Percentiles rank a stretch among this genome's conserved stretches.
These are phyloP conservation scores for Thuja plicata DNA, from an alignment of 83 land plant genomes.

Conservation along the genomic window DNA sequence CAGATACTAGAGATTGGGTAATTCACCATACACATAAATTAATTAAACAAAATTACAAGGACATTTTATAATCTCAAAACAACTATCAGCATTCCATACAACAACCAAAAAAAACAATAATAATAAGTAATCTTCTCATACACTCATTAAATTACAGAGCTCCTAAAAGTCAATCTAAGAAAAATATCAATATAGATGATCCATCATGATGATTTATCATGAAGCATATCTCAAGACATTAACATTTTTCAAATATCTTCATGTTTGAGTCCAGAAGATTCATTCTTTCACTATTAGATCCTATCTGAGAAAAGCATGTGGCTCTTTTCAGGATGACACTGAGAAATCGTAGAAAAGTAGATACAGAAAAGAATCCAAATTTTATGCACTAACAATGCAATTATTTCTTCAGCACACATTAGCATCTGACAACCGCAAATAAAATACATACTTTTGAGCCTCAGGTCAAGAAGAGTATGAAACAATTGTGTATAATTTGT, in stretches of 20 bases:
- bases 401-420: not conserved
- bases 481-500: not conserved
- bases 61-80: not conserved
- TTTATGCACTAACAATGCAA: not conserved
- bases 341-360: not conserved
- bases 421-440: not conserved
- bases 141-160: not conserved
- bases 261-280: not conserved
- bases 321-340: not conserved
- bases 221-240: too few species aligned
- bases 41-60: not conserved
- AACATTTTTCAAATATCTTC: not conserved
- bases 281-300: not conserved
- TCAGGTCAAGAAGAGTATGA: not conserved
- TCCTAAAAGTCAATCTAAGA: not conserved
- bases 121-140: not conserved
- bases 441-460: not conserved
- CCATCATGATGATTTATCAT: not conserved
- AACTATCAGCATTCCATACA: not conserved
- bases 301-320: not conserved
- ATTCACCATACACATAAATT: not conserved
- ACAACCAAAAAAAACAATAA: not conserved
- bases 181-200: not conserved
- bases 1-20: not conserved
- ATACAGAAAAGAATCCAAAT: not conserved